Base-by-base conservation (phyloP, 257 asterid genomes). In the Handroanthus guayacan region DNA sequence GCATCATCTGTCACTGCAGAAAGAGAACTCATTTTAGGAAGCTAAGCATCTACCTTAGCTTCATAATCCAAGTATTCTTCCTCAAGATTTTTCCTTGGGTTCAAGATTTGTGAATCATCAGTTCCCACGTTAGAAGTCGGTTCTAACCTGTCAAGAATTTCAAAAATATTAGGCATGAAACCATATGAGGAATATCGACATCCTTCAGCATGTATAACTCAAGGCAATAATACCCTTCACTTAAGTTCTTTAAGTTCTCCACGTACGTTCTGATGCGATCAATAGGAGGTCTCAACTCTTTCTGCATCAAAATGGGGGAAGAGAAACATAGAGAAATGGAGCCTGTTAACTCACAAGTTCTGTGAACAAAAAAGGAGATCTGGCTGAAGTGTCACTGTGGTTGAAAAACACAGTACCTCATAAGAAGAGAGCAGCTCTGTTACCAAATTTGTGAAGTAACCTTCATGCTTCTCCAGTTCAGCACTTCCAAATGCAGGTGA, bases 41-140 rank as follows among this genome's bases (percentile, higher is more conserved):
- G 13, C 51, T n/a, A 41, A 1, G 36, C 17, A 43, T 75, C 68
- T 83, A 95, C 98, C 98, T 90, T 91, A 63, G 97, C 91, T 86
- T 93, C 98, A 82, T 79, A 91, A 72, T 81, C 96, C 78, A 89
- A 82, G 85, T 93, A 95, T 85, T 95, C 97, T 85, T 91, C 97
- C 90, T 95, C 99, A n/a, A 95, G 93, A 79, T 48, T 87, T 86
- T 86, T 86, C 82, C 87, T 86, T 16, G 96, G 97, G 86, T 71
- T 86, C 86, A 84, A 66, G 18, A 71, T 62, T 75, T 84, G 82
- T 62, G 93, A 87, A 78, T 81, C 84, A 85, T 67, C 86, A 50
- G 51, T 60, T 78, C 84, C 90, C 43, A 52, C 78, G 50, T 75
- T 77, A 84, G 95, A 75, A 65, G 86, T 71, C 62, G 52, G 78